Evolutionary conservation across 1,139 yeast genomes (phyloP), one percentile per base, ranked within the genome.

Genomic region (Magnusiomyces tetraspermus): DNA sequence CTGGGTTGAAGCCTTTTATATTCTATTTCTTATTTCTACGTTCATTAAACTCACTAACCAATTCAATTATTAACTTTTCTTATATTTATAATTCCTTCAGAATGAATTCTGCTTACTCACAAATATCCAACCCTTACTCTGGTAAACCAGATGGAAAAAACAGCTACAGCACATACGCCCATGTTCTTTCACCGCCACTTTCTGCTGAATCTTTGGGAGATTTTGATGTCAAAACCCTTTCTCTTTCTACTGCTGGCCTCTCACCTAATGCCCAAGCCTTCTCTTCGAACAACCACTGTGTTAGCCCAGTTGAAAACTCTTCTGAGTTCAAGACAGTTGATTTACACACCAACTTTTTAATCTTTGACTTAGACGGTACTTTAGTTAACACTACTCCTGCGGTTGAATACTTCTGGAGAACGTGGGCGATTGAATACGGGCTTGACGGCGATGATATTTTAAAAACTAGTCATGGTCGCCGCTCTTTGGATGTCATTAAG

Each of bases 361-460:
- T 85, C 60, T 85, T 86, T 67, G 95, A 86, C 68, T 80, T 89
- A 54, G 95, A 86, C 66, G 95, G 95, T 53, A 86, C 95, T 43
- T 75, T 86, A 64, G 86, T 86, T 66, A 80, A 83, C 66, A 84
- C 95, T 42, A 85, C 90, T 57, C 83, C 82, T 55, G 88, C 94
- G 55, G 84, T 86, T 60, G 87, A 86, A 66, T 84, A 80, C 64
- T 82, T 85, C 73, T 85, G 94, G 94, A 77, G 77, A 66, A 80
- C 80, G 59, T 79, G 83, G 64, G 87, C 85, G 58, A 77, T 79
- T 61, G 77, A 84, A 70, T 83, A 87, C 54, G 82, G 79, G 63
- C 83, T 84, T 56, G 80, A 82, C 70, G 80, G 87, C 23, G 82
- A 80, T 54, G 80, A 79, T 62, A 80, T 86, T 55, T 81, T 84